phyloP scores from a whole-genome alignment of 2,329 filamentous ascomycete species.

The Amesomyces nigricolor region DNA sequence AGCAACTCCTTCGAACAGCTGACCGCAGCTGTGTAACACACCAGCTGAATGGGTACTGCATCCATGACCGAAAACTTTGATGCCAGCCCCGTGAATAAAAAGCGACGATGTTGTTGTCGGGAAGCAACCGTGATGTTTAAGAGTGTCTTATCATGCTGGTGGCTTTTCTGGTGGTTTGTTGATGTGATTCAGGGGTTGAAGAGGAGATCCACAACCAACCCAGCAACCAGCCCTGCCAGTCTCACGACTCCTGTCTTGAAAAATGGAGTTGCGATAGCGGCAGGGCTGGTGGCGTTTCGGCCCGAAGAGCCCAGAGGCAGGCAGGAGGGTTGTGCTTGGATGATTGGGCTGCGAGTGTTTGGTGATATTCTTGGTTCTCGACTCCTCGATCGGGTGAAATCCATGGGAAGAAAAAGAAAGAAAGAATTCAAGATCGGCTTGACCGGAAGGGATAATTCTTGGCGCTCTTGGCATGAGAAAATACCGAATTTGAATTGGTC shows the following conservation, averaged over 20 bases:
- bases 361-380: background rate
- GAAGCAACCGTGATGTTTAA: too few species aligned
- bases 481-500: background rate
- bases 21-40: background rate
- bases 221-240: too few species aligned
- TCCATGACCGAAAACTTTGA: too few species aligned
- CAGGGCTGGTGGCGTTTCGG: slow-evolving; percentile 7
- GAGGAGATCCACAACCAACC: too few species aligned
- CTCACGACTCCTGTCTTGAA: too few species aligned
- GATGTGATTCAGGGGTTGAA: too few species aligned
- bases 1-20: background rate
- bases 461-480: background rate
- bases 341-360: slow-evolving; percentile 1
- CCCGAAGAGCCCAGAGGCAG: background rate
- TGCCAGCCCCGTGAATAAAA: too few species aligned
- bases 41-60: too few species aligned
- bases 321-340: background rate
- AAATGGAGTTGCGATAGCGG: too few species aligned
- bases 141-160: too few species aligned
- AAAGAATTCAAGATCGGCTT: background rate
- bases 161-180: too few species aligned
- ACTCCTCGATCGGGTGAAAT: slow-evolving; percentile 4
- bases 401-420: background rate
- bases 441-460: background rate
- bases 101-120: too few species aligned